Percentiles rank a stretch among this genome's conserved stretches.
phyloP scores from a whole-genome alignment of 176 grass and related monocot species.

The barley (Hordeum vulgare) region DNA sequence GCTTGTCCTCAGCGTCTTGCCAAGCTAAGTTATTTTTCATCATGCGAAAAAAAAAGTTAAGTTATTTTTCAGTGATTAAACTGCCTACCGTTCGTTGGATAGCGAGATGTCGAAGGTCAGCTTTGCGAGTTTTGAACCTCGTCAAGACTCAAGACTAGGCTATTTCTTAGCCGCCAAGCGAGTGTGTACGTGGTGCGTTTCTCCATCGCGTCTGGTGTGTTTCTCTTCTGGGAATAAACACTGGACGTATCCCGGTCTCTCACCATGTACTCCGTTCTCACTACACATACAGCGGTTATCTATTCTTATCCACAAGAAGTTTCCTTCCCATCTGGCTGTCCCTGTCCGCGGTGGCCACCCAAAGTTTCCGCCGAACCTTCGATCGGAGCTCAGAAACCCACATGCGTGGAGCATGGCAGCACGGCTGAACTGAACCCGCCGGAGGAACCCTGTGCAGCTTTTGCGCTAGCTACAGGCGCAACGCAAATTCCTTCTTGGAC shows the following conservation, averaged over 20 bases:
- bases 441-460: neutral
- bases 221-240: neutral
- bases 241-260: no score
- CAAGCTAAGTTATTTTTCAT: no score
- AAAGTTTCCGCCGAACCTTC: constrained; percentile 26
- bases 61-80: no score
- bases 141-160: no score
- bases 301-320: constrained; percentile 14
- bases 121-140: no score
- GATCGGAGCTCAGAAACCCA: constrained; percentile 17
- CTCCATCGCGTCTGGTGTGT: neutral
- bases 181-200: neutral
- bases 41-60: no score
- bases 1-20: no score
- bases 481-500: neutral
- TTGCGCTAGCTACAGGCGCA: neutral
- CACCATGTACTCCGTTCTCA: no score
- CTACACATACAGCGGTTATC: no score
- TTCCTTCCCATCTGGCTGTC: constrained; percentile 20
- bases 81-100: no score
- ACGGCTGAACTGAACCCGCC: neutral
- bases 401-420: neutral
- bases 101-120: no score
- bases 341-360: neutral
- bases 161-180: neutral